Conservation (phyloP, 2,329 filamentous ascomycete species). For the Neonectria magnoliae region DNA sequence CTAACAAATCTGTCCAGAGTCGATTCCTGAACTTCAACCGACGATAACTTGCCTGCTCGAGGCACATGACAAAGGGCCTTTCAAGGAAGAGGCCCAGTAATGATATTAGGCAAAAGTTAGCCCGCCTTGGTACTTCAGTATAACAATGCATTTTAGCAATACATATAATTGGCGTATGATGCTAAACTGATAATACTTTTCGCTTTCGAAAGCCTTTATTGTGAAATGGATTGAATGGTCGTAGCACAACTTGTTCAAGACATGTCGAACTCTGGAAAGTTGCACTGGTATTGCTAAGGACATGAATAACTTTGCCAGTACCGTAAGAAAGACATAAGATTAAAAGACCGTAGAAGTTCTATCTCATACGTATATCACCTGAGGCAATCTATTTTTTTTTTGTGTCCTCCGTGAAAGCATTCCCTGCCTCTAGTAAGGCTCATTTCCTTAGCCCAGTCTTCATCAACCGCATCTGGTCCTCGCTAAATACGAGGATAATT, state of each 20-base stretch:
- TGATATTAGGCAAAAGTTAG: conserved; percentile 30
- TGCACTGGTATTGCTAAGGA: not conserved
- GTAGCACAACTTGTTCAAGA: not conserved
- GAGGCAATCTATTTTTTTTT: no score
- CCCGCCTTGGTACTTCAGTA: not conserved
- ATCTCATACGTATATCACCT: not conserved
- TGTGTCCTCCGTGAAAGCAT: no score
- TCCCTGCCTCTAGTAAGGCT: not conserved
- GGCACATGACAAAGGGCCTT: conserved; percentile 6
- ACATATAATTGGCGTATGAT: not conserved
- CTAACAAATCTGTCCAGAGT: conserved; percentile 47
- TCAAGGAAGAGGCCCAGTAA: conserved; percentile 13
- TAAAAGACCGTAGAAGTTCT: not conserved
- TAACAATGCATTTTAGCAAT: not conserved
- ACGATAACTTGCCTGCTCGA: conserved; percentile 46
- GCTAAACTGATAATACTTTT: conserved; percentile 5
- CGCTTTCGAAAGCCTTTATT: not conserved
- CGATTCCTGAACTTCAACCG: conserved; percentile 64
- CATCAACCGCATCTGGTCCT: not conserved
- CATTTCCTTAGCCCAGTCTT: not conserved
- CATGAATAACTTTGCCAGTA: not conserved
- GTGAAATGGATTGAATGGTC: not conserved
- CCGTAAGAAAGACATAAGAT: no score
- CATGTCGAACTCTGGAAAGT: not conserved
- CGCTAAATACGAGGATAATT: not conserved